Evolutionary conservation across 352 stramenopile genomes (phyloP), one percentile per base, ranked within the genome.

Genomic region (Globisporangium nodosum): DNA sequence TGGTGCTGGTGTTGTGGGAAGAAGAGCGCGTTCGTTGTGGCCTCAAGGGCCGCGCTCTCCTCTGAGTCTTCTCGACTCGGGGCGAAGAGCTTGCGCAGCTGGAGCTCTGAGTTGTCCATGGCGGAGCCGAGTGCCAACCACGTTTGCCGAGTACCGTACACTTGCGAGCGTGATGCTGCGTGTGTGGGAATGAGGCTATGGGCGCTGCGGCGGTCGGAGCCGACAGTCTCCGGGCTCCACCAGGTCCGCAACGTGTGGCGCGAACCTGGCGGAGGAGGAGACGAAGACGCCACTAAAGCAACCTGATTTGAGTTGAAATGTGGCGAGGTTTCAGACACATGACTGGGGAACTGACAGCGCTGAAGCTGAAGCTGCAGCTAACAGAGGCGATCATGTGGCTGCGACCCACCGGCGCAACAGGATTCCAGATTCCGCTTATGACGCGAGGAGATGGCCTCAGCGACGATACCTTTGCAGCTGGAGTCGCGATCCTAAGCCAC

Each of bases 161-260:
- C 31, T 27, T 47, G 35, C 3, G 11, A 39, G 21, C 11, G 56
- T 73, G 86, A 52, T 81, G 53, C 18, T 20, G 18, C 30, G 9
- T 16, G 45, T 49, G 21, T 31, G n/a, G 3, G 45, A 49, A 49
- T 49, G 45, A 31, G 45, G 45, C 13, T 4, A 18, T 43, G 37
- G 16, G 45, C 43, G 5, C 43, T 11, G 45, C n/a, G 4, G n/a
- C 2, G 24, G 45, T 15, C 12, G 13, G 13, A 42, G 13, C 13
- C 37, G 37, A 5, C 12, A 4, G 37, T 43, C 12, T 18, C 37
- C 6, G 37, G 37, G 0, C 37, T 43, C 5, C 15, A 27, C 42
- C 20, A 47, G 42, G n/a, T 11, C 42, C 16, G 42, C 6, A 27
- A 24, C 43, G 20, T 27, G 43, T 48, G 16, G 43, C 18, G 43